These are phyloP conservation scores for Pyrus hybrid DNA, from an alignment of 331 rosid genomes.

Conservation along the genomic window DNA sequence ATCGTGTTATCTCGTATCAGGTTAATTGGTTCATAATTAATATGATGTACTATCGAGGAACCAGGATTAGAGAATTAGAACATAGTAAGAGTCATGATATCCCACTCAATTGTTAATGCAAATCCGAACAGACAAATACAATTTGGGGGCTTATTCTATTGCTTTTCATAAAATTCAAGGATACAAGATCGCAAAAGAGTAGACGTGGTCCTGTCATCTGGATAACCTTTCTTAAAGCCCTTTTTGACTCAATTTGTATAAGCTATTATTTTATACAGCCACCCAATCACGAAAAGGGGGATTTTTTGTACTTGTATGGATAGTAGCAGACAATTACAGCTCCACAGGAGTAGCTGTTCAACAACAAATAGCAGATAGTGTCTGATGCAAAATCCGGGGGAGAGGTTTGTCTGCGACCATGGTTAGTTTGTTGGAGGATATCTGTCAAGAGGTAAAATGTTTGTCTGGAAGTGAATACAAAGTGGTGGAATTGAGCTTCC, in stretches of 20 bases:
- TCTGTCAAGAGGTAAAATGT: not conserved
- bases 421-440: not conserved
- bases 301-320: not conserved
- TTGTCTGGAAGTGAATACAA: not conserved
- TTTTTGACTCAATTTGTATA: not conserved
- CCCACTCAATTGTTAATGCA: not conserved
- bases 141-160: too few relatives aligned
- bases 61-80: not conserved
- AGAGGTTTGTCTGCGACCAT: not conserved
- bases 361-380: not conserved
- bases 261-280: not conserved
- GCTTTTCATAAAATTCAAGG: not conserved
- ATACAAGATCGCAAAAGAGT: too few relatives aligned
- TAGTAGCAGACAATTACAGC: constrained; percentile 5
- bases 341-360: not conserved
- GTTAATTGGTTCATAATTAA: too few relatives aligned
- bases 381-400: not conserved
- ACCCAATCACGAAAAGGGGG: not conserved
- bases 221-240: not conserved
- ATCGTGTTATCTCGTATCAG: too few relatives aligned
- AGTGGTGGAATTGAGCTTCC: not conserved
- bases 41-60: too few relatives aligned
- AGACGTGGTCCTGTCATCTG: not conserved
- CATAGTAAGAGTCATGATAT: not conserved
- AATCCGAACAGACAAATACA: not conserved